Evolutionary conservation across 768 basidiomycete genomes (phyloP).

Genomic region (Lentinula lateritia): DNA sequence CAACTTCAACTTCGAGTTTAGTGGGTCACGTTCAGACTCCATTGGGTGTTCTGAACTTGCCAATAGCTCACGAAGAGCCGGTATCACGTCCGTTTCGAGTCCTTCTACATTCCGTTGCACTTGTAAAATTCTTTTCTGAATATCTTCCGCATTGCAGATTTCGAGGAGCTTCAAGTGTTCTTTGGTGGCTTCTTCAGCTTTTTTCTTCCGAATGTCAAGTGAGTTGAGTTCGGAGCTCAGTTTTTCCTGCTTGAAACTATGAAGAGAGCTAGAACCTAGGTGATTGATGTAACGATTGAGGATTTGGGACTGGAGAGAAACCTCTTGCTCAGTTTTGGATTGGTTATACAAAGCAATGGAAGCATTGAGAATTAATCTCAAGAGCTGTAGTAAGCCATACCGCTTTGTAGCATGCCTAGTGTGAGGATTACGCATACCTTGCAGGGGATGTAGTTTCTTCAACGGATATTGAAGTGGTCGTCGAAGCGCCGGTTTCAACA

Average conservation of each 20-base stretch:
- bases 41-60: background rate
- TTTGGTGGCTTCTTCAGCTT: background rate
- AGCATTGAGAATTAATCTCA: background rate
- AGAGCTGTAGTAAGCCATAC: too few relatives aligned
- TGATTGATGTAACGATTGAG: background rate
- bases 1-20: background rate
- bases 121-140: background rate
- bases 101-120: background rate
- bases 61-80: background rate
- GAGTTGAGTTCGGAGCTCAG: background rate
- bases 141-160: background rate
- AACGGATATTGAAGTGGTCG: too few relatives aligned
- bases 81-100: background rate
- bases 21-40: background rate
- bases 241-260: background rate
- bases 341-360: background rate
- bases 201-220: background rate
- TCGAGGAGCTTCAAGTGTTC: background rate
- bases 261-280: background rate
- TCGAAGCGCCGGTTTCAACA: too few relatives aligned
- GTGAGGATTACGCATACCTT: too few relatives aligned
- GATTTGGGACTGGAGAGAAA: background rate
- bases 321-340: background rate
- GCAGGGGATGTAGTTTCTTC: too few relatives aligned
- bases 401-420: too few relatives aligned